A percentile compares a stretch with the other conserved stretches of the same genome.
These are phyloP conservation scores for Boletus rex-veris DNA, from an alignment of 768 basidiomycete genomes.

Conservation along the genomic window DNA sequence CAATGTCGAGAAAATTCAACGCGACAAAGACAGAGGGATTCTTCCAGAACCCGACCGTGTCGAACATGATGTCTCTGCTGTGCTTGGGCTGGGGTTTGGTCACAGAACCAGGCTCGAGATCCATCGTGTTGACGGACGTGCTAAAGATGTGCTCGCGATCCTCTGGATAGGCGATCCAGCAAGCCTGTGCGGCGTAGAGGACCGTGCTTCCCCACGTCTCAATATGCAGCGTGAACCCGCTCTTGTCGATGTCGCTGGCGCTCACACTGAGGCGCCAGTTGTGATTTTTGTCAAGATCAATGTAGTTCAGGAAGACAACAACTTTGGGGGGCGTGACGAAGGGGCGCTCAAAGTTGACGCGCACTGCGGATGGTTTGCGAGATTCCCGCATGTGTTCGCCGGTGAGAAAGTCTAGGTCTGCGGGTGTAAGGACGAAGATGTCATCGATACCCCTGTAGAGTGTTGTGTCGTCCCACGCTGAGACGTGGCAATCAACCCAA, in stretches of 20 bases:
- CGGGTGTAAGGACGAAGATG: conserved; percentile 1
- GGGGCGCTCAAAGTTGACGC: background rate
- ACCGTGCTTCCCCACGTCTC: conserved; percentile 9
- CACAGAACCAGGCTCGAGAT: background rate
- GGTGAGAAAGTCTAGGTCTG: conserved; percentile 14
- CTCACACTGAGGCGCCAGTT: background rate
- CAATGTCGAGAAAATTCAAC: conserved; percentile 13
- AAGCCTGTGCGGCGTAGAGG: background rate
- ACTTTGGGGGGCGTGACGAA: background rate
- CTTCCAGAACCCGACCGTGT: background rate
- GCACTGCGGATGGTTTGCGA: background rate
- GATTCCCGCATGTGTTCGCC: conserved; percentile 6
- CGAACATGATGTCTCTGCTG: conserved; percentile 8
- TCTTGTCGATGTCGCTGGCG: conserved; percentile 9
- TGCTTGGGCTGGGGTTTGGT: conserved; percentile 4
- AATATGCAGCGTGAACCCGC: conserved; percentile 15
- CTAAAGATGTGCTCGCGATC: conserved; percentile 19
- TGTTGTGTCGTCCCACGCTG: background rate
- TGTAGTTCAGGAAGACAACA: background rate
- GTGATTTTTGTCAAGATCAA: background rate
- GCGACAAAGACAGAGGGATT: conserved; percentile 19
- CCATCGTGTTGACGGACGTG: conserved; percentile 12
- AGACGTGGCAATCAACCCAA: conserved; percentile 6
- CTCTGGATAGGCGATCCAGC: conserved; percentile 22
- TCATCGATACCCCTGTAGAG: background rate